Conservation (phyloP, 495 filamentous ascomycete genomes). For the Aspergillus diversus region DNA sequence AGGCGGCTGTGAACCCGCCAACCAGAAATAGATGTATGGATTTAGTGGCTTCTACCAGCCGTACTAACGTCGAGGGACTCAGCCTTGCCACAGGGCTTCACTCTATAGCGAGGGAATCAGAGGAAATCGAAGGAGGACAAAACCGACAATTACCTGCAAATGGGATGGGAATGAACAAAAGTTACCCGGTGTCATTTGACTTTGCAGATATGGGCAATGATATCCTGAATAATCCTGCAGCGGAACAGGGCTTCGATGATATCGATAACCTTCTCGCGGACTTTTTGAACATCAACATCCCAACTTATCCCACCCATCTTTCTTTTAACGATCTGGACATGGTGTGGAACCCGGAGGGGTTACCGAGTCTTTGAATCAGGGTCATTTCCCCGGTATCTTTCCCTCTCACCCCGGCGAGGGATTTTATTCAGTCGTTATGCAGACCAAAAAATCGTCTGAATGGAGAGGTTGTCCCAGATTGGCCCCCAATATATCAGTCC, state of each 20-base stretch:
- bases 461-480: not conserved
- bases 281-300: slow-evolving; percentile 30
- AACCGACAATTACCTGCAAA: not conserved
- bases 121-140: not conserved
- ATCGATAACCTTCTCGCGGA: slow-evolving; percentile 28
- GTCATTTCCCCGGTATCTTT: not conserved
- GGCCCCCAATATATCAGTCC: not conserved
- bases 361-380: not conserved
- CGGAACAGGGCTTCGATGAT: slow-evolving; percentile 9
- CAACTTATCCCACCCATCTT: slow-evolving; percentile 24
- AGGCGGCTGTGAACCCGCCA: not conserved
- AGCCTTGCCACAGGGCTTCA: not conserved
- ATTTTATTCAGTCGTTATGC: not conserved
- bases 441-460: not conserved
- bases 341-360: slow-evolving; percentile 3
- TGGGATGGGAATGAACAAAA: not conserved
- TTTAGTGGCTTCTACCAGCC: not conserved
- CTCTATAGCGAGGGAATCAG: not conserved
- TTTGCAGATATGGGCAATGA: slow-evolving; percentile 8
- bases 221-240: slow-evolving; percentile 4
- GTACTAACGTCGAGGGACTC: not conserved
- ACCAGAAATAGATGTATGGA: not conserved
- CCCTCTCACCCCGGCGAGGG: not conserved
- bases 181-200: slow-evolving; percentile 14
- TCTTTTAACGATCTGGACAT: slow-evolving; percentile 16